phyloP scores from a whole-genome alignment of 805 yeast species.

The Sugiyamaella mastotermitis region DNA sequence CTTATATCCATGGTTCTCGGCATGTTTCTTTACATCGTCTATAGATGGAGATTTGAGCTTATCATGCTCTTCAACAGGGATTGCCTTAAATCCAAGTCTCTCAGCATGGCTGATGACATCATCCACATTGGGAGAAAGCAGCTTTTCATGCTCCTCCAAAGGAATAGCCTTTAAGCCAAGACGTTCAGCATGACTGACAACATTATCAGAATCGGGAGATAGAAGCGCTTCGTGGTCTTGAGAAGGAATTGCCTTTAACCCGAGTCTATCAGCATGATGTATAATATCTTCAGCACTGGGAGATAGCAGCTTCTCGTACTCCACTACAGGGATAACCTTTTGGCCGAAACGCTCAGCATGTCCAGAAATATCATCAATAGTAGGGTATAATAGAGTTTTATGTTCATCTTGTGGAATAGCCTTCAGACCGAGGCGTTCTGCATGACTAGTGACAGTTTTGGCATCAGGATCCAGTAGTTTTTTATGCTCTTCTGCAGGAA shows the following conservation, averaged over 20 bases:
- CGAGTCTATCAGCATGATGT: constrained; percentile 24
- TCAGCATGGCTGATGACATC: constrained; percentile 22
- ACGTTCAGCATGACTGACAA: constrained; percentile 7
- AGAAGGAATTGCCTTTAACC: constrained; percentile 49
- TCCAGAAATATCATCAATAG: neutral
- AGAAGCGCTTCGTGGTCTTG: constrained; percentile 74
- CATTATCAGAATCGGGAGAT: constrained; percentile 14
- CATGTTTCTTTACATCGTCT: constrained; percentile 16
- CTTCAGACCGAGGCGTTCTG: constrained; percentile 12
- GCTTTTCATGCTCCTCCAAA: constrained; percentile 11
- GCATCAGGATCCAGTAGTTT: constrained; percentile 22
- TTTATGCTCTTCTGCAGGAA: constrained; percentile 17
- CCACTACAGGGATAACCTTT: constrained; percentile 11
- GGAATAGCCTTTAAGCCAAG: constrained; percentile 14
- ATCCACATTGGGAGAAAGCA: constrained; percentile 8
- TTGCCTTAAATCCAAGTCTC: constrained; percentile 24
- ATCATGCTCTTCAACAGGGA: constrained; percentile 92
- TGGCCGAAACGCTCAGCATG: constrained; percentile 14
- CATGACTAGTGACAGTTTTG: constrained; percentile 5
- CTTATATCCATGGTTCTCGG: constrained; percentile 27
- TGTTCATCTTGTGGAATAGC: constrained; percentile 18
- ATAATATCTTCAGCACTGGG: constrained; percentile 15
- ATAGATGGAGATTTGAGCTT: constrained; percentile 9
- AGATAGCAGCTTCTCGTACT: constrained; percentile 7
- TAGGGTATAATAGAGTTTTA: constrained; percentile 3